These are phyloP conservation scores for Raffaelea arxii DNA, from an alignment of 2,329 filamentous ascomycete genomes.

Conservation along the genomic window DNA sequence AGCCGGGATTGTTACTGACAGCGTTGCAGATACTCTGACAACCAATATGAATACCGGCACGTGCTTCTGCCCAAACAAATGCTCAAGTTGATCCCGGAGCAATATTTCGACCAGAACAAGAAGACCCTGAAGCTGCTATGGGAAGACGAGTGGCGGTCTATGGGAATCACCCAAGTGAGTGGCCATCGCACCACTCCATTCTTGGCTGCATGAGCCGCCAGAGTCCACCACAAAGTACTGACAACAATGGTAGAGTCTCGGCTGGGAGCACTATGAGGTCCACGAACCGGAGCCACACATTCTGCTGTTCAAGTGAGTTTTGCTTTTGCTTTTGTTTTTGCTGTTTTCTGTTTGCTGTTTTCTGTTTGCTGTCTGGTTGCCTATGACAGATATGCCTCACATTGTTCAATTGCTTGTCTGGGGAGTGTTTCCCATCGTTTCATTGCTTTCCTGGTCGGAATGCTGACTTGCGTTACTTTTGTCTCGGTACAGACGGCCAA, in stretches of 20 bases:
- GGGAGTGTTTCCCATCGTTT: too few species aligned
- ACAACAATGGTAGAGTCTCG: constrained; percentile 62
- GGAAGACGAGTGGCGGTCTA: constrained; percentile 96
- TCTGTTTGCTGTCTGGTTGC: background rate
- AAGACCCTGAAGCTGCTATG: constrained; percentile 92
- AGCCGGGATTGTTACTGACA: too few species aligned
- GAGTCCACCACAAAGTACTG: background rate
- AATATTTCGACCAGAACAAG: constrained; percentile 53
- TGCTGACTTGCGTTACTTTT: background rate
- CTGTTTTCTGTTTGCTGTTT: background rate
- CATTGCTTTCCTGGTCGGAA: constrained; percentile 2
- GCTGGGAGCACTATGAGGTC: constrained; percentile 99
- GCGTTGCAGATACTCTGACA: constrained; percentile 70
- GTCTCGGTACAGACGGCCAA: constrained; percentile 52
- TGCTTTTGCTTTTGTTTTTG: too few species aligned
- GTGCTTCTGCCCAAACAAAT: constrained; percentile 96
- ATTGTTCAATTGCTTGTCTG: too few species aligned
- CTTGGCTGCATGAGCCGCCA: too few species aligned
- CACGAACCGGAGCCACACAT: constrained; percentile 98
- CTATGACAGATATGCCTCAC: too few species aligned
- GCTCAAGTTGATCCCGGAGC: constrained; percentile 92
- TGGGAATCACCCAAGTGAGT: constrained; percentile 90
- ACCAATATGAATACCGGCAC: constrained; percentile 91
- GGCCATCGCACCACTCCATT: background rate
- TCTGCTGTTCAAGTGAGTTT: constrained; percentile 86